Evolutionary conservation across 1,284 basidiomycete species (phyloP).

Genomic region (Tilletia setariae): DNA sequence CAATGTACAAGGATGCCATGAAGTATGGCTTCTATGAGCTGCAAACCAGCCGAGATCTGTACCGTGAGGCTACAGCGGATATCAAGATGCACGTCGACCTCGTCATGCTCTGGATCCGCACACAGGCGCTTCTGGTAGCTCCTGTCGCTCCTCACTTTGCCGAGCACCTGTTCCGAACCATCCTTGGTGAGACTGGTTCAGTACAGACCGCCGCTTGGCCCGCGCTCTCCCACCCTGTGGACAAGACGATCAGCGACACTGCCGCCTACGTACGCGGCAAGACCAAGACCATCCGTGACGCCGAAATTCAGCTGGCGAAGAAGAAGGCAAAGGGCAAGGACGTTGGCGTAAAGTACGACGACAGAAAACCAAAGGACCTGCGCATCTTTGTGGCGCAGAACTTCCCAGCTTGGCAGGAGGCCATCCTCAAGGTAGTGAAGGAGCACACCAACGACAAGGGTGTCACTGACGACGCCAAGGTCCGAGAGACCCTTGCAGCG

Average conservation of each 20-base stretch:
- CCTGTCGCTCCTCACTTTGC: constrained; percentile 94
- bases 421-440: constrained; percentile 72
- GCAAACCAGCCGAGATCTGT: constrained; percentile 89
- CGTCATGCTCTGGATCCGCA: constrained; percentile 74
- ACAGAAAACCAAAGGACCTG: constrained; percentile 66
- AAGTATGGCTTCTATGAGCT: constrained; percentile 96
- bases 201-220: constrained; percentile 83
- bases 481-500: constrained; percentile 68
- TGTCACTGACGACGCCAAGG: constrained; percentile 77
- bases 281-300: constrained; percentile 84
- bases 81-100: constrained; percentile 81
- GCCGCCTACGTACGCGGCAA: constrained; percentile 74
- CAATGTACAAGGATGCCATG: constrained; percentile 90
- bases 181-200: constrained; percentile 72
- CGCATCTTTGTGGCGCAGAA: constrained; percentile 81
- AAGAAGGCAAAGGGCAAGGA: constrained; percentile 42
- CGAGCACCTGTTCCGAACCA: constrained; percentile 77
- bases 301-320: constrained; percentile 61
- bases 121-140: constrained; percentile 72
- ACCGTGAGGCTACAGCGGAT: constrained; percentile 79
- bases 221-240: constrained; percentile 58
- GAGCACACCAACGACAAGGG: constrained; percentile 65
- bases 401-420: constrained; percentile 93
- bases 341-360: constrained; percentile 38
- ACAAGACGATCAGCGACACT: constrained; percentile 62